Base-by-base conservation (phyloP, 108 stramenopile species). In the Nannochloropsis salina region DNA sequence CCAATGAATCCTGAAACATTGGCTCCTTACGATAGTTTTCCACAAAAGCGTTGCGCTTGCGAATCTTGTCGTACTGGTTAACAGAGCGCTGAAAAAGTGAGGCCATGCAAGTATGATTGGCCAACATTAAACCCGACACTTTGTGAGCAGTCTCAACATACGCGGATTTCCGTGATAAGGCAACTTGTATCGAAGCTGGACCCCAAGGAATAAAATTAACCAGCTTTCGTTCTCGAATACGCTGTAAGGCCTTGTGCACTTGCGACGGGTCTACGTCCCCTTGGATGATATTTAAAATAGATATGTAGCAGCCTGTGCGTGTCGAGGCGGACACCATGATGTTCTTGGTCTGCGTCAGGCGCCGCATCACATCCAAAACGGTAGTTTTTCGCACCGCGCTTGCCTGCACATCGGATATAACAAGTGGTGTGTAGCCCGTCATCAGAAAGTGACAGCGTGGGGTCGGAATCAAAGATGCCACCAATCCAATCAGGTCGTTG, bases 361-460 rank as follows among this genome's bases (percentile, higher is more conserved):
- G 94, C 44, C 98, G 92, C 98, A 99, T 99, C 44, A 99, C 98
- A 91, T 98, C 98, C 82, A 99, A 90, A 12, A 99, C 98, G 12
- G 98, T 97, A n/a, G 98, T 99, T 89, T 97, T 97, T 42, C 97
- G 94, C 82, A 97, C 93, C 42, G 94, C 92, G 79, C 85, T 82
- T 41, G 88, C 84, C 84, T 88, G 87, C 18, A 84, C 81, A 51
- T 89, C 88, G 87, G 82, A 85, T 61, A 93, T 42, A 42, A 92
- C 90, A 79, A 99, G 92, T 9, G 98, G 98, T 9, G 98, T 99
- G 91, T 99, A 99, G 31, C 98, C 98, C 61, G 97, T 96, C 97
- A 99, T 99, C 86, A 99, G 94, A 87, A 99, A 99, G 86, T 99
- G 98, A 88, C 97, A 98, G 42, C 98, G 87, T 3, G 98, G 98